Conservation (phyloP, 2,329 filamentous ascomycete genomes). For the Pseudogymnoascus sp. region DNA sequence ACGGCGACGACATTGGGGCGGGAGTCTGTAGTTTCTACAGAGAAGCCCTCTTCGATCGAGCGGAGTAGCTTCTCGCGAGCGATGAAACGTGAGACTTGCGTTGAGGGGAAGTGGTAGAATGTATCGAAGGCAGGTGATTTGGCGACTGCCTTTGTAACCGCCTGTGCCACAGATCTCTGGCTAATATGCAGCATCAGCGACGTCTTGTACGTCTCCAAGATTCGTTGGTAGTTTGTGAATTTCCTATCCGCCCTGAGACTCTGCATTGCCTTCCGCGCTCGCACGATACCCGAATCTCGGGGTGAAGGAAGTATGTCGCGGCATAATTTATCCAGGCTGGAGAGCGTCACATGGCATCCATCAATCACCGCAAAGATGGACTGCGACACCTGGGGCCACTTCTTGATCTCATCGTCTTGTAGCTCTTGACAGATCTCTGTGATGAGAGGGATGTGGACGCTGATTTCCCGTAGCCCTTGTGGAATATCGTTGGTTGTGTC, state of each 20-base stretch:
- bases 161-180: background rate
- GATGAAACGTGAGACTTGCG: slow-evolving; percentile 13
- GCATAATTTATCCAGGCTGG: background rate
- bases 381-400: background rate
- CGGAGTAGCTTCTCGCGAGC: slow-evolving; percentile 17
- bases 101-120: background rate
- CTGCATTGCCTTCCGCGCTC: background rate
- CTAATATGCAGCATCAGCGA: background rate
- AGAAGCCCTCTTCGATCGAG: slow-evolving; percentile 13
- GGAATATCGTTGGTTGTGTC: background rate
- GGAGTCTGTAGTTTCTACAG: background rate
- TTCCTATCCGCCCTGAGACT: background rate
- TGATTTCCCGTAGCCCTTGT: background rate
- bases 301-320: background rate
- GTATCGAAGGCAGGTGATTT: background rate
- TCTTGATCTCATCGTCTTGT: background rate
- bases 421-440: background rate
- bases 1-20: slow-evolving; percentile 16
- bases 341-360: background rate
- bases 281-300: background rate
- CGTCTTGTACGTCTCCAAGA: background rate
- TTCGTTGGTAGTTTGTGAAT: background rate
- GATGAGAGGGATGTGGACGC: background rate
- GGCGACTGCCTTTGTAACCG: background rate
- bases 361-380: background rate